These are phyloP conservation scores for Cicer arietinum DNA, from an alignment of 306 rosid species.

Conservation along the genomic window DNA sequence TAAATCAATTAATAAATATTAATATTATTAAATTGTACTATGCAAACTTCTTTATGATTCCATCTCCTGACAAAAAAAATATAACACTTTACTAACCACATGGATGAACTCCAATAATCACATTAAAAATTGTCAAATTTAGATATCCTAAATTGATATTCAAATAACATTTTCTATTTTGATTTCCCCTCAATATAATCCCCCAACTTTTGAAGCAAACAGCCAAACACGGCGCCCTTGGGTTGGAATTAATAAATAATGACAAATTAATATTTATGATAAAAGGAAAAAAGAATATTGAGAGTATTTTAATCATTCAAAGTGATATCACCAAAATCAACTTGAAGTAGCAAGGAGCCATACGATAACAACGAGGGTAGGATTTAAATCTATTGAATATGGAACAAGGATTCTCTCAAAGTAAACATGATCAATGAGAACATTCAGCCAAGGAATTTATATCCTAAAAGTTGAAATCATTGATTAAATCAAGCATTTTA, in stretches of 20 bases:
- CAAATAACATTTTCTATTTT: no score
- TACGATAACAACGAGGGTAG: neutral
- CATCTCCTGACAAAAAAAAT: no score
- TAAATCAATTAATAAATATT: no score
- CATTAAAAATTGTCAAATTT: no score
- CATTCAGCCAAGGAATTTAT: constrained; percentile 42
- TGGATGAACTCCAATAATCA: no score
- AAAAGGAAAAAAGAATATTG: neutral
- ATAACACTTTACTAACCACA: no score
- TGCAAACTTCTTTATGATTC: no score
- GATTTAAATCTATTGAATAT: constrained; percentile 3
- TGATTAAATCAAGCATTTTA: neutral
- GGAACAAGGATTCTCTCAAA: constrained; percentile 17
- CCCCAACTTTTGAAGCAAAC: neutral
- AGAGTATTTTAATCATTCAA: neutral
- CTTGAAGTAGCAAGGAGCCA: neutral
- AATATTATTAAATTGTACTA: no score
- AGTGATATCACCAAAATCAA: neutral
- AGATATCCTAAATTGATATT: no score
- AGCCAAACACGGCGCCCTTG: neutral
- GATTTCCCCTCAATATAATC: no score
- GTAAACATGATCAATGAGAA: constrained; percentile 25
- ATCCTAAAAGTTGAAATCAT: constrained; percentile 36
- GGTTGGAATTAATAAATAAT: neutral
- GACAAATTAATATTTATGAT: neutral